Evolutionary conservation across 2,329 filamentous ascomycete genomes (phyloP).

Genomic region (Aspergillus phoenicis): DNA sequence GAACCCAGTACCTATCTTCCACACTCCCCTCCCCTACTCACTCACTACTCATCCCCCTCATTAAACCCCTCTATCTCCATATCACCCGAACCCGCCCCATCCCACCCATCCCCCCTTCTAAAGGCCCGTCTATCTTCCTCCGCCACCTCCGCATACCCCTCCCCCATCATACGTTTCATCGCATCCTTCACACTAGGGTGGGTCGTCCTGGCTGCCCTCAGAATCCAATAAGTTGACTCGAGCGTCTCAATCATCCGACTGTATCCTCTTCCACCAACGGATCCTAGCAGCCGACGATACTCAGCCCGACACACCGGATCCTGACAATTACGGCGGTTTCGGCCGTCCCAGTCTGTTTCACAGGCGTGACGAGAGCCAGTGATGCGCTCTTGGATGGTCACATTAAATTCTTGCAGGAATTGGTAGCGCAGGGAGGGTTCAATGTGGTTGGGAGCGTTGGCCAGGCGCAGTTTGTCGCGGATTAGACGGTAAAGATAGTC

Average conservation of each 20-base stretch:
- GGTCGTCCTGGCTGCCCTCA: slow-evolving; percentile 34
- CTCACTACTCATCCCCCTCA: neutral
- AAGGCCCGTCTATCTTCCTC: slow-evolving; percentile 29
- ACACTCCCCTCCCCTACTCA: too few species aligned
- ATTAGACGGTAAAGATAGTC: slow-evolving; percentile 39
- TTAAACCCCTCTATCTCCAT: slow-evolving; percentile 36
- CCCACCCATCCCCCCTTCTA: slow-evolving; percentile 38
- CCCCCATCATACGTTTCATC: slow-evolving; percentile 28
- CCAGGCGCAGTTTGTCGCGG: slow-evolving; percentile 32
- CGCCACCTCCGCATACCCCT: slow-evolving; percentile 32
- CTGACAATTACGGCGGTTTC: slow-evolving; percentile 26
- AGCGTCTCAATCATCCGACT: slow-evolving; percentile 23
- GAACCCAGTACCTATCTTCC: neutral
- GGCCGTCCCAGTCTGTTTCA: slow-evolving; percentile 36
- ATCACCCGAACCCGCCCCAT: slow-evolving; percentile 32
- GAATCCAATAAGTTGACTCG: slow-evolving; percentile 35
- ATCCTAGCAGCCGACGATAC: slow-evolving; percentile 22
- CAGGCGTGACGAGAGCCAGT: slow-evolving; percentile 35
- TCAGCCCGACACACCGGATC: slow-evolving; percentile 32
- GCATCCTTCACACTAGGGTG: slow-evolving; percentile 31
- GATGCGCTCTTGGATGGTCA: slow-evolving; percentile 18
- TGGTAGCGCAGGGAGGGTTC: slow-evolving; percentile 29
- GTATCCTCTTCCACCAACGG: slow-evolving; percentile 19
- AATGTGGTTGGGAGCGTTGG: slow-evolving; percentile 19
- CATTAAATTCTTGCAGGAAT: slow-evolving; percentile 27